These are phyloP conservation scores for Pseudozyma sp. DNA, from an alignment of 1,284 basidiomycete species.

Conservation along the genomic window DNA sequence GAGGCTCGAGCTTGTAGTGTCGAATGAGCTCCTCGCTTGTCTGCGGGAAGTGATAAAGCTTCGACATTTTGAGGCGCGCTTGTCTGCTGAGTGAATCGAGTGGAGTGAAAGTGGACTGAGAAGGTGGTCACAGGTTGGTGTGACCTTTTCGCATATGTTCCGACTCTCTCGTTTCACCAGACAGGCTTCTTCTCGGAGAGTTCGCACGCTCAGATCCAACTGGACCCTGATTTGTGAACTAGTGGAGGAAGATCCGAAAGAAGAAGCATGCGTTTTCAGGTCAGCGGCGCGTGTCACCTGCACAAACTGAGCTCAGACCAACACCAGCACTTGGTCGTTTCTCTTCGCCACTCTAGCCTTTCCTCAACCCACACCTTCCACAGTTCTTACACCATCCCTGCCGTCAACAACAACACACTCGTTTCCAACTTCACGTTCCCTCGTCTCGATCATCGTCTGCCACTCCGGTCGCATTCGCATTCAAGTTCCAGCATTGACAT, in stretches of 20 bases:
- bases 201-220: neutral
- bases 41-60: conserved; percentile 42
- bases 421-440: no score
- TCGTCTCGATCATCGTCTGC: neutral
- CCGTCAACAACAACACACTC: no score
- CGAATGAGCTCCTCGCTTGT: conserved; percentile 39
- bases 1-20: conserved; percentile 45
- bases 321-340: neutral
- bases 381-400: no score
- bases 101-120: no score
- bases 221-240: conserved; percentile 6
- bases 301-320: conserved; percentile 33
- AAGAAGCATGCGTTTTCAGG: conserved; percentile 6
- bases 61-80: conserved; percentile 3
- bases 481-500: neutral
- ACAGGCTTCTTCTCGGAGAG: neutral
- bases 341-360: neutral
- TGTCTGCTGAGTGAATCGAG: neutral
- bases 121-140: no score
- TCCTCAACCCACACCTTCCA: neutral
- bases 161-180: neutral
- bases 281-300: conserved; percentile 17
- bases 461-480: neutral
- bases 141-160: neutral
- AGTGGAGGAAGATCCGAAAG: conserved; percentile 15